Conservation (phyloP, 2,329 filamentous ascomycete genomes). For the Ploettnerulaceae sp. region DNA sequence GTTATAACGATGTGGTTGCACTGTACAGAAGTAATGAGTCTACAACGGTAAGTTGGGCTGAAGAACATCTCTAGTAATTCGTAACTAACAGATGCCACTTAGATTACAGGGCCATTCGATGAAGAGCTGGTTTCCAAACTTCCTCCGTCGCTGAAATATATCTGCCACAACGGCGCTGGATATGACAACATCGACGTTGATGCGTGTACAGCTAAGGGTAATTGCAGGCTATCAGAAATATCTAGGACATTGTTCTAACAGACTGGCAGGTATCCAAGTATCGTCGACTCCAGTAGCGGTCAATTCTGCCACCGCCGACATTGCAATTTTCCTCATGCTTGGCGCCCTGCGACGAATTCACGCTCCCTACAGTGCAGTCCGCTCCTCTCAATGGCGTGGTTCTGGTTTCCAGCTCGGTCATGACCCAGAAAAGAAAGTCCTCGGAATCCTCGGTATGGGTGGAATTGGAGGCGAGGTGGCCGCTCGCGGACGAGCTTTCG, state of each 20-base stretch:
- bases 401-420: slow-evolving; percentile 46
- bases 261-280: slow-evolving; percentile 52
- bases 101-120: slow-evolving; percentile 64
- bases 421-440: slow-evolving; percentile 68
- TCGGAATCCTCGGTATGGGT: slow-evolving; percentile 81
- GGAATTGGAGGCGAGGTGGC: slow-evolving; percentile 74
- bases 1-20: slow-evolving; percentile 57
- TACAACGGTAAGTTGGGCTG: slow-evolving; percentile 38
- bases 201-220: slow-evolving; percentile 52
- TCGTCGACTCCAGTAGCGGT: slow-evolving; percentile 74
- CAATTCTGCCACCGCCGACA: slow-evolving; percentile 76
- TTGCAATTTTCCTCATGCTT: slow-evolving; percentile 72
- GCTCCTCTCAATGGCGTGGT: slow-evolving; percentile 58
- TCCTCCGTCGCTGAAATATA: slow-evolving; percentile 47
- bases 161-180: slow-evolving; percentile 65
- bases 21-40: slow-evolving; percentile 69
- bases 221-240: not conserved
- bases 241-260: not conserved
- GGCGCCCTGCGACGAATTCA: slow-evolving; percentile 72
- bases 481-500: slow-evolving; percentile 65
- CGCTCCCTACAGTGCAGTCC: slow-evolving; percentile 45
- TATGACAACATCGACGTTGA: slow-evolving; percentile 76
- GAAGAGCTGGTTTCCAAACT: slow-evolving; percentile 57
- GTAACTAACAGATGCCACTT: slow-evolving; percentile 22
- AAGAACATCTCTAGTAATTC: not conserved